These are phyloP conservation scores for Russula sp. DNA, from an alignment of 768 basidiomycete genomes.

Conservation along the genomic window DNA sequence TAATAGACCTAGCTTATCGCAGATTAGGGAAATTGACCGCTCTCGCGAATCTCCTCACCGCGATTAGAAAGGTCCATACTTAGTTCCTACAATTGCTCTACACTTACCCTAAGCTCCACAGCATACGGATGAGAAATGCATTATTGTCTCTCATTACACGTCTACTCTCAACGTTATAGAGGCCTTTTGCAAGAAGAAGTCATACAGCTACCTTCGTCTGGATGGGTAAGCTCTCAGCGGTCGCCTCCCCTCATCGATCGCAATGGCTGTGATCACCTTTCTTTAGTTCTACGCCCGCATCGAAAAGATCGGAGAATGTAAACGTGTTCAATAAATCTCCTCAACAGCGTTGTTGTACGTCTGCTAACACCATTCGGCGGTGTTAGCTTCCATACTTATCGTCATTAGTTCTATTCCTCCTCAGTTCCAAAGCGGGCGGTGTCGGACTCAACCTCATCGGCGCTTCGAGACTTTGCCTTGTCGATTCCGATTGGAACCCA, in stretches of 20 bases:
- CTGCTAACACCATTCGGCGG: neutral
- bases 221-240: conserved; percentile 56
- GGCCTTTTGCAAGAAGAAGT: conserved; percentile 66
- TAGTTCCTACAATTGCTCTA: neutral
- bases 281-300: conserved; percentile 60
- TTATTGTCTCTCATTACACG: conserved; percentile 95
- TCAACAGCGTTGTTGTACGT: conserved; percentile 64
- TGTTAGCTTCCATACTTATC: neutral
- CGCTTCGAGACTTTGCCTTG: conserved; percentile 76
- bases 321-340: conserved; percentile 79
- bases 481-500: conserved; percentile 95
- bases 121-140: conserved; percentile 88
- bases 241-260: neutral
- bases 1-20: conserved; percentile 14
- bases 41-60: conserved; percentile 54
- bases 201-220: conserved; percentile 74
- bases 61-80: conserved; percentile 46
- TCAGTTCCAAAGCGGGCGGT: conserved; percentile 94
- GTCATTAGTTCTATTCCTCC: conserved; percentile 70
- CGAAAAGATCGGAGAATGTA: conserved; percentile 80
- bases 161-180: conserved; percentile 90
- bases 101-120: conserved; percentile 25
- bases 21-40: conserved; percentile 64
- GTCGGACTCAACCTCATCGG: conserved; percentile 92
- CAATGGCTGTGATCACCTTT: conserved; percentile 4